A percentile compares a stretch with the other conserved stretches of the same genome.
Conservation (phyloP, 345 rosid species). For the Populus pruinosa region DNA sequence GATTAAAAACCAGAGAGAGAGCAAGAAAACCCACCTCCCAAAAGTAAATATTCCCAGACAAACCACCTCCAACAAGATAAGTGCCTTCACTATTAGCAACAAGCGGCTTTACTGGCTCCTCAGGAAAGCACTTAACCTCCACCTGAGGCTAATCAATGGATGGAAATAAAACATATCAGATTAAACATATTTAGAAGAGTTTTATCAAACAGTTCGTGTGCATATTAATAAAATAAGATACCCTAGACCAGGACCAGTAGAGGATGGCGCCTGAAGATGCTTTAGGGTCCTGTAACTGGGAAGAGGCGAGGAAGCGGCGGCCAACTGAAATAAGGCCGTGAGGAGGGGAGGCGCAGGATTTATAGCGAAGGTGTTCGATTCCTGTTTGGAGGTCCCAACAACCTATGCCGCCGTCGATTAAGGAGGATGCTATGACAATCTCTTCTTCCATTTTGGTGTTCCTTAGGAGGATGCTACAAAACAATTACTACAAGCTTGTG, state of each 20-base stretch:
- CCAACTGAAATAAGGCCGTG: conserved; percentile 71
- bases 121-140: conserved; percentile 71
- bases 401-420: conserved; percentile 65
- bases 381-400: conserved; percentile 77
- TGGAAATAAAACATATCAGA: not conserved
- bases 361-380: conserved; percentile 53
- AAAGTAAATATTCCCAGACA: conserved; percentile 59
- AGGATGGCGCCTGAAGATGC: conserved; percentile 58
- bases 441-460: conserved; percentile 23
- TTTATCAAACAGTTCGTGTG: conserved; percentile 11
- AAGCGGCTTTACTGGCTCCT: conserved; percentile 66
- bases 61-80: conserved; percentile 76
- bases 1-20: not conserved
- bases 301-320: conserved; percentile 55
- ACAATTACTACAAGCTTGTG: not conserved
- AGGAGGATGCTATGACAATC: conserved; percentile 60
- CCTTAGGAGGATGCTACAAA: not conserved
- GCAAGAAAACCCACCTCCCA: conserved; percentile 62
- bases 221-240: not conserved
- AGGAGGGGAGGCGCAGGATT: conserved; percentile 63
- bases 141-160: conserved; percentile 57
- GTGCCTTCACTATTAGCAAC: conserved; percentile 66
- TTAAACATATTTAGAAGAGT: not conserved
- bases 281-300: conserved; percentile 60
- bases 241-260: conserved; percentile 81